Evolutionary conservation across 805 yeast genomes (phyloP).

Genomic region (Ogataea polymorpha): DNA sequence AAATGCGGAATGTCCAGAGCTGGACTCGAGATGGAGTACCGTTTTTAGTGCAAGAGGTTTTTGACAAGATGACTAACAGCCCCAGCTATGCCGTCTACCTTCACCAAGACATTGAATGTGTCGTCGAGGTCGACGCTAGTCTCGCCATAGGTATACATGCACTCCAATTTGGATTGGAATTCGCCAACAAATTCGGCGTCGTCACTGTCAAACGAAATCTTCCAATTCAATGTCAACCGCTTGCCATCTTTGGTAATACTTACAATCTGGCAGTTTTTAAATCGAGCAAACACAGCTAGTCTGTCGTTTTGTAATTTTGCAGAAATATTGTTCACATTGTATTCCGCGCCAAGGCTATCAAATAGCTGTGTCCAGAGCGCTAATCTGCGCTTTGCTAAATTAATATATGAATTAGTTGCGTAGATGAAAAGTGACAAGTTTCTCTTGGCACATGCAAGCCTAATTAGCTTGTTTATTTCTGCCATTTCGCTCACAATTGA

Average conservation of each 20-base stretch:
- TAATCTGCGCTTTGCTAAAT: slow-evolving; percentile 18
- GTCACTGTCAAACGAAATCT: slow-evolving; percentile 9
- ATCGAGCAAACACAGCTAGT: slow-evolving; percentile 1
- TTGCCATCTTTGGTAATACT: neutral
- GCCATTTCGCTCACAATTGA: slow-evolving; percentile 14
- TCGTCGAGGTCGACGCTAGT: slow-evolving; percentile 12
- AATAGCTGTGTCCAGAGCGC: slow-evolving; percentile 20
- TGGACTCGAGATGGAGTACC: slow-evolving; percentile 66
- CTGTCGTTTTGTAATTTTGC: neutral
- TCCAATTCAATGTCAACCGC: slow-evolving; percentile 13
- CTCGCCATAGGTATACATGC: slow-evolving; percentile 4
- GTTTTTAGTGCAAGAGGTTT: slow-evolving; percentile 33
- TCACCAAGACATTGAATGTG: slow-evolving; percentile 17
- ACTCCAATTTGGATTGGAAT: slow-evolving; percentile 15
- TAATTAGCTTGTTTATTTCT: slow-evolving; percentile 17
- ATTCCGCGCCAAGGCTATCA: slow-evolving; percentile 12
- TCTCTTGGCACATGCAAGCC: slow-evolving; percentile 7
- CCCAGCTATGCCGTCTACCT: slow-evolving; percentile 17
- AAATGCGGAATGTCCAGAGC: slow-evolving; percentile 74
- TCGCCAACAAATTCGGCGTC: slow-evolving; percentile 18
- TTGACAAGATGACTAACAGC: slow-evolving; percentile 16
- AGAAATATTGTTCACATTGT: slow-evolving; percentile 16
- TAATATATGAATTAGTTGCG: slow-evolving; percentile 24
- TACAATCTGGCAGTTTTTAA: slow-evolving; percentile 6
- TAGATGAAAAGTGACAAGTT: slow-evolving; percentile 27